Evolutionary conservation across 148 eudicot species (phyloP).

Genomic region (Heliosperma pusillum): DNA sequence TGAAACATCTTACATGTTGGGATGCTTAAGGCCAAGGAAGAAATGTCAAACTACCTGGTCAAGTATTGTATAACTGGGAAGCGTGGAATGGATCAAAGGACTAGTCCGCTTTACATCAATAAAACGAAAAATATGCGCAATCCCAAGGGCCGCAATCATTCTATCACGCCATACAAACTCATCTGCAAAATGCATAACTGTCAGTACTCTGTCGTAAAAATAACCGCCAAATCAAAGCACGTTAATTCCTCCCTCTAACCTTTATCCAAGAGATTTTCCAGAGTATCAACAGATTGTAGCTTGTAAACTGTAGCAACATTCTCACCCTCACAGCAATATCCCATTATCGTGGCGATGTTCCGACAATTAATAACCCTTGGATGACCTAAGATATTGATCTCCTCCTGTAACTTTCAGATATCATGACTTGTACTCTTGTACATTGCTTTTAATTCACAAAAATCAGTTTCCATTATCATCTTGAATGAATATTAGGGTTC

Average conservation of each 20-base stretch:
- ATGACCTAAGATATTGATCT: background rate
- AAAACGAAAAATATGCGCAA: background rate
- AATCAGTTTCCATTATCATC: too few relatives aligned
- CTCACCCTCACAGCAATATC: conserved; percentile 6
- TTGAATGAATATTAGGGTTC: too few relatives aligned
- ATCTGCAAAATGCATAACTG: background rate
- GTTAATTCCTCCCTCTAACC: background rate
- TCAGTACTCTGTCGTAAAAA: background rate
- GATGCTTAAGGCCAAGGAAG: too few relatives aligned
- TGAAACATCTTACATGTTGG: too few relatives aligned
- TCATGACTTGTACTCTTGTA: too few relatives aligned
- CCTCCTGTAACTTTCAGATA: background rate
- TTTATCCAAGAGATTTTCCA: background rate
- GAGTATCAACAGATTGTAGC: background rate
- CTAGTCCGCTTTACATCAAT: background rate
- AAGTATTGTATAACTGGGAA: background rate
- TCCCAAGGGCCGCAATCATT: conserved; percentile 3
- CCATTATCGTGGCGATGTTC: background rate
- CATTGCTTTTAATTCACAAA: too few relatives aligned
- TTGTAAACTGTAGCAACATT: conserved; percentile 4
- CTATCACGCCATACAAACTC: conserved; percentile 2
- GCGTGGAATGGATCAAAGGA: background rate
- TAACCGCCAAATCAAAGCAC: too few relatives aligned
- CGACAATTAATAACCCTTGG: conserved; percentile 6
- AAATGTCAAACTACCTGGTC: background rate